phyloP scores from a whole-genome alignment of 148 eudicot genomes.

The Rhododendron mucronatum region DNA sequence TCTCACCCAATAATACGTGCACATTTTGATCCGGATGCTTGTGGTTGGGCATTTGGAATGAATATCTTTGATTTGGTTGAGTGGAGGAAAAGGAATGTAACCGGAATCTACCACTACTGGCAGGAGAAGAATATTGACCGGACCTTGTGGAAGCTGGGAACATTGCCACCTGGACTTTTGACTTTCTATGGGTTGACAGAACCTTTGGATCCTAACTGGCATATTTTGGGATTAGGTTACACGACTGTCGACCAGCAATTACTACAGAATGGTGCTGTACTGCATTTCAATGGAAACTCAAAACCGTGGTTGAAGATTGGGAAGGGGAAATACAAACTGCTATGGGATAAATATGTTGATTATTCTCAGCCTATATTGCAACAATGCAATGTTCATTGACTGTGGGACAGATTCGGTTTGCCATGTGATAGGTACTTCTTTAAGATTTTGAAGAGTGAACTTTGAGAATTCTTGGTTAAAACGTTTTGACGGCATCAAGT shows the following conservation, averaged over 20 bases:
- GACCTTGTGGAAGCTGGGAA: slow-evolving; percentile 79
- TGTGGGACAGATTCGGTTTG: background rate
- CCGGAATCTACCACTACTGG: slow-evolving; percentile 87
- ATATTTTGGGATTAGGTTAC: slow-evolving; percentile 71
- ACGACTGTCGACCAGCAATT: slow-evolving; percentile 56
- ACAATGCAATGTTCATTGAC: slow-evolving; percentile 78
- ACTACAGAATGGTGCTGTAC: slow-evolving; percentile 69
- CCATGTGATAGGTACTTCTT: background rate
- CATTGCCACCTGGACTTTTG: slow-evolving; percentile 76
- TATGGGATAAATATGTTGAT: slow-evolving; percentile 77
- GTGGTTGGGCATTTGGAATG: slow-evolving; percentile 96
- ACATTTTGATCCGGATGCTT: slow-evolving; percentile 86
- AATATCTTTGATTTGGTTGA: slow-evolving; percentile 72
- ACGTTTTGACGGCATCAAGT: background rate
- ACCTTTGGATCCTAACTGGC: slow-evolving; percentile 66
- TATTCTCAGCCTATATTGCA: slow-evolving; percentile 58
- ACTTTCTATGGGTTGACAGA: slow-evolving; percentile 82
- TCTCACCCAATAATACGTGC: slow-evolving; percentile 76
- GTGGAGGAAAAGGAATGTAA: slow-evolving; percentile 80
- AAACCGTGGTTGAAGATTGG: slow-evolving; percentile 90
- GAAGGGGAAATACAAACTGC: slow-evolving; percentile 68
- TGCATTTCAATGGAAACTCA: slow-evolving; percentile 77
- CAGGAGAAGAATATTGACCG: slow-evolving; percentile 76
- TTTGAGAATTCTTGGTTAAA: background rate
- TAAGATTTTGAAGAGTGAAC: background rate